These are phyloP conservation scores for Chionographis japonica DNA, from an alignment of 106 monocot genomes.

Conservation along the genomic window DNA sequence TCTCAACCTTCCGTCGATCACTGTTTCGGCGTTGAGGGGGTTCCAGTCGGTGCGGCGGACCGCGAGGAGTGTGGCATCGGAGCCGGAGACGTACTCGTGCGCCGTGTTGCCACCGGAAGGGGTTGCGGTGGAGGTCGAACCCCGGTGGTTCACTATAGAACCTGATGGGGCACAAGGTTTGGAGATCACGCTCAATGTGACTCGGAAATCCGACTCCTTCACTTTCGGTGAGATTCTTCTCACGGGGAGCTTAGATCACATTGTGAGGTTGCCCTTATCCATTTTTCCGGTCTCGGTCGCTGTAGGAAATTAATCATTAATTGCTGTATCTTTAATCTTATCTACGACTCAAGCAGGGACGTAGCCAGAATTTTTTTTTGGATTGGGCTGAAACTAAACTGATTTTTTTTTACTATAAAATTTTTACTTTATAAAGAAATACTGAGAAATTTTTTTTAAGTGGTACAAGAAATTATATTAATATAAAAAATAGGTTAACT, in stretches of 20 bases:
- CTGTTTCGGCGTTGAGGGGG: conserved; percentile 46
- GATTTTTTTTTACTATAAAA: too few species aligned
- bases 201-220: conserved; percentile 17
- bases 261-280: conserved; percentile 61
- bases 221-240: conserved; percentile 71
- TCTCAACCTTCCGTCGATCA: conserved; percentile 75
- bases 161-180: conserved; percentile 43
- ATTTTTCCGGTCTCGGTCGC: conserved; percentile 14
- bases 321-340: too few species aligned
- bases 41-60: conserved; percentile 17
- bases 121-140: conserved; percentile 39
- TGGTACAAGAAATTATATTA: too few species aligned
- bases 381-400: too few species aligned
- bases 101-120: conserved; percentile 46
- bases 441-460: too few species aligned
- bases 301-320: background rate
- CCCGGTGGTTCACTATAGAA: conserved; percentile 36
- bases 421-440: too few species aligned
- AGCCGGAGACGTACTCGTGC: conserved; percentile 45
- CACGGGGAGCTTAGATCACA: conserved; percentile 59
- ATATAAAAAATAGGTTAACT: too few species aligned
- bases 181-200: conserved; percentile 30
- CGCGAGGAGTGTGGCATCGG: conserved; percentile 41
- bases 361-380: too few species aligned
- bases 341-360: too few species aligned